These are phyloP conservation scores for Hortaea werneckii DNA, from an alignment of 2,329 filamentous ascomycete genomes.

Conservation along the genomic window DNA sequence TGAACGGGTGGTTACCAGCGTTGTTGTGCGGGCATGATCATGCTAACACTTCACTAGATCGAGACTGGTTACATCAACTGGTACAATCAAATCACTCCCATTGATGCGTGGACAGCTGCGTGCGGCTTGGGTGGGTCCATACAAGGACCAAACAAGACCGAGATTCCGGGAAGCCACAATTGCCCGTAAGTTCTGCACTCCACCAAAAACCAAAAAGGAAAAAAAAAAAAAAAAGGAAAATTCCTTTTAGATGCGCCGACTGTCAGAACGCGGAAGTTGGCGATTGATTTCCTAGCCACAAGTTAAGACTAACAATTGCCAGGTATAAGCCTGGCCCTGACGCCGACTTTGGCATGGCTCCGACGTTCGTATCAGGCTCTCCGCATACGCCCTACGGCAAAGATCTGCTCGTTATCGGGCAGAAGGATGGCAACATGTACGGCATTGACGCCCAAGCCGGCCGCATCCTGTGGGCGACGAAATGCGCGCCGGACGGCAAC, in stretches of 20 bases:
- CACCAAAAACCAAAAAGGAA: too few species aligned
- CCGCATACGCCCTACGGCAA: not conserved
- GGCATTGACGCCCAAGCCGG: not conserved
- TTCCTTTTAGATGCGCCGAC: too few species aligned
- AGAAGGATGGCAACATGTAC: not conserved
- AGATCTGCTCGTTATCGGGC: not conserved
- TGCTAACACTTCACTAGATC: too few species aligned
- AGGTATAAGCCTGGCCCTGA: not conserved
- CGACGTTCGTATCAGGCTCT: not conserved
- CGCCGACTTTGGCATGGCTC: slow-evolving; percentile 1
- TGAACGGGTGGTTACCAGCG: too few species aligned
- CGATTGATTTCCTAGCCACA: too few species aligned
- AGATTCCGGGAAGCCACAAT: too few species aligned
- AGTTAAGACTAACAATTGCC: too few species aligned
- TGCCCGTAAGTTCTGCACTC: too few species aligned
- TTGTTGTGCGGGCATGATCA: too few species aligned
- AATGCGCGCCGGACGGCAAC: not conserved
- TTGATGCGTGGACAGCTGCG: not conserved
- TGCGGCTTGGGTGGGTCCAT: not conserved
- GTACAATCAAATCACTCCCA: not conserved
- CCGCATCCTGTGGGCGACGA: not conserved
- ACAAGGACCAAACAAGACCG: too few species aligned
- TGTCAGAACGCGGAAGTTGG: too few species aligned
- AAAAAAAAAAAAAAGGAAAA: too few species aligned
- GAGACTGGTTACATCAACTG: not conserved